Base-by-base conservation (phyloP, 1,139 yeast species). In the Taphrina pruni region DNA sequence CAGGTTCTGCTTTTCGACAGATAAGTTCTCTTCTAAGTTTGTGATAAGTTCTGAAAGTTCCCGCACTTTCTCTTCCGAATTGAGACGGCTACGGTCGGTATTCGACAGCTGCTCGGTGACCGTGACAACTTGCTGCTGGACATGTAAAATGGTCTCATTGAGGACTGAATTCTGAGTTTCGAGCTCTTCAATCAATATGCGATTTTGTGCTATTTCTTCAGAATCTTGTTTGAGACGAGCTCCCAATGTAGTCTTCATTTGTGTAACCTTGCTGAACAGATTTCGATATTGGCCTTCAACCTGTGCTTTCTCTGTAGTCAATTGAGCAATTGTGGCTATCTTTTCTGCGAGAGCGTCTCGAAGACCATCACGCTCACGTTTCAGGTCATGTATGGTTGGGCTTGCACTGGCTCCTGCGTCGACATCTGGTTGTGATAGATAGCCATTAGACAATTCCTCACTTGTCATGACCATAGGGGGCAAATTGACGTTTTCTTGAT, bases 191-290 rank as follows among this genome's bases (percentile, higher is more conserved):
- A 76, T 71, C 12, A 65, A 65, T 56, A 68, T 36, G 39, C 77
- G 72, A 76, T 81, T 54, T 71, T 73, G 14, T 67, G 74, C 54
- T 74, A 69, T 20, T 73, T 69, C 46, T 77, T 78, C 79, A 1
- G 81, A 78, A 73, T 85, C 86, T 0, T 87, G 80, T 54, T 81
- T 81, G 65, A 87, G 88, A 52, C 92, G 81, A 73, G 91, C 96
- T 9, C 82, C 82, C 73, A 94, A 89, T 0, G 95, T 83, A 71
- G 89, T 80, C 75, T 90, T 91, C 90, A 94, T 91, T 1, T 90
- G 86, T 0, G 96, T 86, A 43, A 94, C 81, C 76, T 90, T 85
- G 72, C 87, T 88, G 70, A 92, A 80, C 26, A 94, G 80, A n/a
- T 84, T 82, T 73, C 91, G 90, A 76, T 93, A 91, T 71, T 89